These are phyloP conservation scores for Aureobasidium lini DNA, from an alignment of 2,329 filamentous ascomycete genomes.

Conservation along the genomic window DNA sequence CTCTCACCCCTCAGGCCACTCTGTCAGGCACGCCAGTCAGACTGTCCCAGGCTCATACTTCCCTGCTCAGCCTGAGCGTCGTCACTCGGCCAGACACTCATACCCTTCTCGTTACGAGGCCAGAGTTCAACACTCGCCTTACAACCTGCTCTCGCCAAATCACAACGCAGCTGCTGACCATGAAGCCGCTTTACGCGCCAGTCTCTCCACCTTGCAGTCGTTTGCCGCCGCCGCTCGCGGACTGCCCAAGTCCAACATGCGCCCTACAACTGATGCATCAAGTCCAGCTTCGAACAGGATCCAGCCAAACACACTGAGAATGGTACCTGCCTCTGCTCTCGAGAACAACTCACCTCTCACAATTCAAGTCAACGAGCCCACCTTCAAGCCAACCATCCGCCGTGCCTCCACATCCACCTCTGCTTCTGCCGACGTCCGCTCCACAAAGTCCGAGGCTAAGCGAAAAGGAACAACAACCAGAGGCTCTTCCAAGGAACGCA, in stretches of 20 bases:
- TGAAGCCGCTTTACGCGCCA: slow-evolving; percentile 85
- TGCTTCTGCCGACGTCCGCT: slow-evolving; percentile 21
- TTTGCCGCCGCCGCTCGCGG: slow-evolving; percentile 84
- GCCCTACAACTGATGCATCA: slow-evolving; percentile 20
- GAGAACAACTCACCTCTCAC: slow-evolving; percentile 21
- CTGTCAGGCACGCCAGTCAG: slow-evolving; percentile 40
- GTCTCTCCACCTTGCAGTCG: slow-evolving; percentile 90
- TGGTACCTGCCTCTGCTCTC: slow-evolving; percentile 53
- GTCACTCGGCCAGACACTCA: slow-evolving; percentile 26
- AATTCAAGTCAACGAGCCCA: slow-evolving; percentile 22
- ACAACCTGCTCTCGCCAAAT: slow-evolving; percentile 64
- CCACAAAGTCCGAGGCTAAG: slow-evolving; percentile 32
- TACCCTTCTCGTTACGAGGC: slow-evolving; percentile 29
- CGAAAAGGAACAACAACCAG: slow-evolving; percentile 35
- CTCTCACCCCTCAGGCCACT: slow-evolving; percentile 61
- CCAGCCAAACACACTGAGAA: slow-evolving; percentile 47
- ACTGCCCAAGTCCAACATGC: slow-evolving; percentile 55
- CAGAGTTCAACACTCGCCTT: slow-evolving; percentile 45
- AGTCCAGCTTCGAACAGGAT: slow-evolving; percentile 29
- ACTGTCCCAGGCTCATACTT: slow-evolving; percentile 41
- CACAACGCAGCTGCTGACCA: slow-evolving; percentile 68
- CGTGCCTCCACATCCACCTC: slow-evolving; percentile 26
- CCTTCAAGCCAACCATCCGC: slow-evolving; percentile 30
- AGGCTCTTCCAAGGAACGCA: slow-evolving; percentile 38
- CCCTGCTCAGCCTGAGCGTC: slow-evolving; percentile 27